These are phyloP conservation scores for Thelephora terrestris DNA, from an alignment of 1,284 basidiomycete genomes.

Conservation along the genomic window DNA sequence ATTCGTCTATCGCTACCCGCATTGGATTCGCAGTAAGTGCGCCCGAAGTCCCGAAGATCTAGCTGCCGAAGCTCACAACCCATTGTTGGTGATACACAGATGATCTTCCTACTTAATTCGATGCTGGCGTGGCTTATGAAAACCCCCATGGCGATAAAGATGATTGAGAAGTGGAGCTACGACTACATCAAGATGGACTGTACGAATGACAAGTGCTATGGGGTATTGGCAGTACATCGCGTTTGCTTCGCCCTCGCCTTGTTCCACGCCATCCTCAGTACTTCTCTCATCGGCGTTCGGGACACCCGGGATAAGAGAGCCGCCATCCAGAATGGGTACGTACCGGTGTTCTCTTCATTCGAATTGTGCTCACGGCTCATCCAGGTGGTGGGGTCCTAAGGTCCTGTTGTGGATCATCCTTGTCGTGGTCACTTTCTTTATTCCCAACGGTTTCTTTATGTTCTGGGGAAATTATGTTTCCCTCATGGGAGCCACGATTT, in stretches of 20 bases:
- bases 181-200: slow-evolving; percentile 99
- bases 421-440: slow-evolving; percentile 78
- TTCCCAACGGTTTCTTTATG: slow-evolving; percentile 92
- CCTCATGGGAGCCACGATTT: slow-evolving; percentile 85
- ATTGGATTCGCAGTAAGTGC: slow-evolving; percentile 84
- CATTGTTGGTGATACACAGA: slow-evolving; percentile 32
- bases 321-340: slow-evolving; percentile 92
- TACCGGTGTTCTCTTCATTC: slow-evolving; percentile 1
- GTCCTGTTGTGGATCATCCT: slow-evolving; percentile 78
- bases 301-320: slow-evolving; percentile 89
- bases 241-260: slow-evolving; percentile 93
- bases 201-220: slow-evolving; percentile 87
- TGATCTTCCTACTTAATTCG: slow-evolving; percentile 95
- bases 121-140: slow-evolving; percentile 96
- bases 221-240: slow-evolving; percentile 94
- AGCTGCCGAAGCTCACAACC: not conserved
- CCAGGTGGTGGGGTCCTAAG: slow-evolving; percentile 98
- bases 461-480: slow-evolving; percentile 94
- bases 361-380: not conserved
- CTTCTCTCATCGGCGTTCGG: slow-evolving; percentile 76
- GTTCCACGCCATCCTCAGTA: slow-evolving; percentile 79
- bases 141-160: slow-evolving; percentile 78
- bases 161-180: slow-evolving; percentile 88
- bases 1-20: slow-evolving; percentile 95
- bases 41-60: not conserved